Evolutionary conservation across 441 rosid genomes (phyloP), one percentile per base, ranked within the genome.

Genomic region (Adansonia madagascariensis): DNA sequence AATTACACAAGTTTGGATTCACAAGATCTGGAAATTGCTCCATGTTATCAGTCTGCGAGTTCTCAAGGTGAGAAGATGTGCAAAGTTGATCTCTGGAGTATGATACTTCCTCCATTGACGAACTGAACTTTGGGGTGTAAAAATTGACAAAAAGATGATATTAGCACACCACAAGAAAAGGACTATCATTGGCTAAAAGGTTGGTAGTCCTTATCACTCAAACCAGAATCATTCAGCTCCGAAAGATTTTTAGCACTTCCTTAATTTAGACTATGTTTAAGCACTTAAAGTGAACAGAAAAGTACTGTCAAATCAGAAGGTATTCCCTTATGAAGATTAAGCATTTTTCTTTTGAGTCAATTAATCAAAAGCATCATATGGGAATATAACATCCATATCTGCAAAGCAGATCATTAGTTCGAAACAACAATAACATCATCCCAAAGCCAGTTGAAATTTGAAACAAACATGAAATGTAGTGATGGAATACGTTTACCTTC

Each of bases 31-130:
- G 84, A 31, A 84, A 41, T 22, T 84, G 84, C 75, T 83, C 75
- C 79, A 75, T 44, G 49, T 73, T 79, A 43, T 75, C 15, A 3
- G 75, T 20, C 41, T 82, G 77, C 1, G 77, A 20, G 65, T 74
- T 81, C 3, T 55, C 78, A 12, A 64, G 70, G 82, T 69, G 61
- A 50, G 82, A 66, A 62, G 84, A 75, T 24, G 82, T 77, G 53
- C 82, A 82, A 22, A 85, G 77, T 31, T 69, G 73, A 3, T 46
- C 77, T 86, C 62, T 83, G 8, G 84, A 77, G 6, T 82, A 70
- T 50, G 88, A 61, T 18, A 80, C 86, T 84, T 89, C 87, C 79
- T 83, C 91, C 83, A 56, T 80, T 22, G 84, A 65, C 46, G 74
- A 81, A 60, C 81, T 75, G 10, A 85, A 82, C 64, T 85, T 64